A percentile compares a stretch with the other conserved stretches of the same genome.
Evolutionary conservation across 768 basidiomycete genomes (phyloP).

Genomic region (Thelephora aurantiotincta): DNA sequence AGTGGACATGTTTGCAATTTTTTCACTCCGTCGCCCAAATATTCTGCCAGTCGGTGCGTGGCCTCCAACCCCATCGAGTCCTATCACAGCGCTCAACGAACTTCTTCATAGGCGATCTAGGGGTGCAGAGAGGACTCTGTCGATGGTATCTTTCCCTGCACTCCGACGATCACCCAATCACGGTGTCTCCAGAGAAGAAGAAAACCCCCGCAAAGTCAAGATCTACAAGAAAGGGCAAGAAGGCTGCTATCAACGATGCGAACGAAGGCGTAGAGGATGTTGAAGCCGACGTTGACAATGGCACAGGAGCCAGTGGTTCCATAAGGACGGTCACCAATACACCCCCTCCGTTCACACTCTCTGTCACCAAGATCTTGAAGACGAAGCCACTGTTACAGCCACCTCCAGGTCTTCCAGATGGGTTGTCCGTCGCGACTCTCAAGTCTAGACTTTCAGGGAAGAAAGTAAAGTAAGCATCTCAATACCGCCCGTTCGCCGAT

Average conservation of each 20-base stretch:
- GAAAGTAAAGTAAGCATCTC: conserved; percentile 47
- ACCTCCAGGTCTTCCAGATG: conserved; percentile 37
- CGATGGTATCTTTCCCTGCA: conserved; percentile 58
- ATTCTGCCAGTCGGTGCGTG: conserved; percentile 48
- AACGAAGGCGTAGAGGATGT: conserved; percentile 1
- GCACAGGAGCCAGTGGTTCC: conserved; percentile 12
- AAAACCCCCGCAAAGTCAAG: conserved; percentile 8
- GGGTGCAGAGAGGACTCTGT: conserved; percentile 62
- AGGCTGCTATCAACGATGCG: neutral
- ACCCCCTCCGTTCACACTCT: conserved; percentile 54
- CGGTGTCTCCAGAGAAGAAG: conserved; percentile 38
- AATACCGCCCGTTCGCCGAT: neutral
- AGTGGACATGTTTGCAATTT: conserved; percentile 93
- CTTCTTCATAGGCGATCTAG: conserved; percentile 49
- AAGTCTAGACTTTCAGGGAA: conserved; percentile 51
- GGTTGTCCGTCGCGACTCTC: conserved; percentile 40
- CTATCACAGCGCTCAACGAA: neutral
- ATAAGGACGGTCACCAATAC: conserved; percentile 12
- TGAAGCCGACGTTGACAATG: neutral
- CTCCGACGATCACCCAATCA: conserved; percentile 32
- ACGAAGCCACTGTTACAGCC: conserved; percentile 14
- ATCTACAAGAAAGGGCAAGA: conserved; percentile 1
- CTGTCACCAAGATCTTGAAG: conserved; percentile 41
- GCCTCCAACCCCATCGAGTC: conserved; percentile 11
- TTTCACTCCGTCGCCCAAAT: conserved; percentile 71